Evolutionary conservation across 192 early-diverging fungal species (phyloP).

Genomic region (Linnemannia exigua): DNA sequence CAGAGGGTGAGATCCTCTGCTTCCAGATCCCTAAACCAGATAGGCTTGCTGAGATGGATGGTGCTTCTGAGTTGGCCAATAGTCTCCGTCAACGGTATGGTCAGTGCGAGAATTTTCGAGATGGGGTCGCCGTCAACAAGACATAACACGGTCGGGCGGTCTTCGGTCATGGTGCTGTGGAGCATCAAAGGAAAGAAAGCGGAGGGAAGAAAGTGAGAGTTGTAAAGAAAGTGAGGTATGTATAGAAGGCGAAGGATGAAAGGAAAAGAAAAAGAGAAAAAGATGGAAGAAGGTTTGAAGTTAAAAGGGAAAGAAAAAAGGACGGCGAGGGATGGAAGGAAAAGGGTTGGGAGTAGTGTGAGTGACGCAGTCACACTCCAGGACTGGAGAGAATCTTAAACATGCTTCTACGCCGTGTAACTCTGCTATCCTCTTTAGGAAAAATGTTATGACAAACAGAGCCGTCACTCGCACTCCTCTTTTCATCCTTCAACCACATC

Average conservation of each 20-base stretch:
- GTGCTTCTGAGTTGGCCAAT: constrained; percentile 16
- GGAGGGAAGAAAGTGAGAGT: neutral
- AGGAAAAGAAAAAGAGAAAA: neutral
- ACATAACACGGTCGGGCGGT: constrained; percentile 3
- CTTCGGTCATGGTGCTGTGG: neutral
- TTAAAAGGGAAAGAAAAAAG: neutral
- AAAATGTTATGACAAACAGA: too few species aligned
- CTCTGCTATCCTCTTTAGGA: too few species aligned
- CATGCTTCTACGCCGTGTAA: too few species aligned
- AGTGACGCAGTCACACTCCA: too few species aligned
- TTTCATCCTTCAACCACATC: neutral
- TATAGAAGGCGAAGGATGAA: neutral
- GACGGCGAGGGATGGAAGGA: too few species aligned
- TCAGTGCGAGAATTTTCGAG: constrained; percentile 8
- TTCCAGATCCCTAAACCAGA: neutral
- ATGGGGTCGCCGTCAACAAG: constrained; percentile 23
- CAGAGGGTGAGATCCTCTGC: constrained; percentile 23
- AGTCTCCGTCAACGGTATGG: constrained; percentile 1
- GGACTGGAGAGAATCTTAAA: too few species aligned
- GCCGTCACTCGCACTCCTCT: too few species aligned
- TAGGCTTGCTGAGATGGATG: constrained; percentile 5
- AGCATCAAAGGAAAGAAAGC: neutral
- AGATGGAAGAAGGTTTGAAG: neutral
- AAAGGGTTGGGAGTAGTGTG: too few species aligned
- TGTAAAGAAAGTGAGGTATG: neutral